Conservation (phyloP, 306 rosid genomes). For the Prunus davidiana region DNA sequence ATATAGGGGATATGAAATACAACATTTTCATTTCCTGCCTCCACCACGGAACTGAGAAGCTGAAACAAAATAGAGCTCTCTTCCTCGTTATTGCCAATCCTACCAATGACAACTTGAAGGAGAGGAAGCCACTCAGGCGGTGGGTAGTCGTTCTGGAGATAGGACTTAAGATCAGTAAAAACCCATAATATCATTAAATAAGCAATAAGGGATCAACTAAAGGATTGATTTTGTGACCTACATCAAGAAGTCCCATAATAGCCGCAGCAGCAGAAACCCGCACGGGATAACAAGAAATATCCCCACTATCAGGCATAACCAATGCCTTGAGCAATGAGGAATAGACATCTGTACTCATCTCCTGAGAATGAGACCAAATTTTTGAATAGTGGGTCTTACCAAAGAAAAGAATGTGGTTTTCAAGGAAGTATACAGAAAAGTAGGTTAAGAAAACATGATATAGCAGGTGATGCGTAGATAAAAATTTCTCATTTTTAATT, state of each 20-base stretch:
- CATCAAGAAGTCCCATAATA: slow-evolving; percentile 72
- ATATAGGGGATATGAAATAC: slow-evolving; percentile 67
- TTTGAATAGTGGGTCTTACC: neutral
- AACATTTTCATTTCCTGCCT: slow-evolving; percentile 74
- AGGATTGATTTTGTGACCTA: slow-evolving; percentile 36
- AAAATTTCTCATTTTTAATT: neutral
- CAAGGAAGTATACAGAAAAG: slow-evolving; percentile 1
- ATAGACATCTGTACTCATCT: slow-evolving; percentile 69
- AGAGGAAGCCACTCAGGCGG: slow-evolving; percentile 93
- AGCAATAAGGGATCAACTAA: slow-evolving; percentile 13
- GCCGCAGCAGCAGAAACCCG: slow-evolving; percentile 93
- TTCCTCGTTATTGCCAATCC: slow-evolving; percentile 56
- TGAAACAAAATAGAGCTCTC: slow-evolving; percentile 69
- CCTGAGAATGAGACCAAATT: slow-evolving; percentile 46
- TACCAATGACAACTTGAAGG: slow-evolving; percentile 67
- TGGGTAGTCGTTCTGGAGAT: slow-evolving; percentile 73
- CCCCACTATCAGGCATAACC: slow-evolving; percentile 57
- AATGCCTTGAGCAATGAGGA: slow-evolving; percentile 71
- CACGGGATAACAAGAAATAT: slow-evolving; percentile 75
- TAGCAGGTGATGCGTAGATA: neutral
- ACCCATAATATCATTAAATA: slow-evolving; percentile 11
- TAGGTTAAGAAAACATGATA: slow-evolving; percentile 4
- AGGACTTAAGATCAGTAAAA: slow-evolving; percentile 27
- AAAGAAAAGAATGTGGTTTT: neutral
- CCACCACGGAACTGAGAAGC: slow-evolving; percentile 78